Conservation (phyloP, 176 grass and related monocot species). For the Neostapfia colusana region DNA sequence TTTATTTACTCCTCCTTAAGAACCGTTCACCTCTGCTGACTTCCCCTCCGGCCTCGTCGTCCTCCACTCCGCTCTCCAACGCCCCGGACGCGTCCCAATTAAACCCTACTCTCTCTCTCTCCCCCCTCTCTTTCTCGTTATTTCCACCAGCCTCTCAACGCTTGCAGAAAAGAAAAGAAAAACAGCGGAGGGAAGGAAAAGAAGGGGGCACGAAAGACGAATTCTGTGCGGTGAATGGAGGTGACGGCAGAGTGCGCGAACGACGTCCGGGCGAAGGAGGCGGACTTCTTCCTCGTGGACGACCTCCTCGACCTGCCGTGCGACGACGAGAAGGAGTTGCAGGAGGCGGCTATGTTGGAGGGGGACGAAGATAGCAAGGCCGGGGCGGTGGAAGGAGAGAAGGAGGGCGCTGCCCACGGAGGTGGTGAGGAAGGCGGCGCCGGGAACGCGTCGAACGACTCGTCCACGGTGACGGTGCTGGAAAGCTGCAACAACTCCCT, state of each 20-base stretch:
- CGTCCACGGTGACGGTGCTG: slow-evolving; percentile 72
- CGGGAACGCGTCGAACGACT: slow-evolving; percentile 56
- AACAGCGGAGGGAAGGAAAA: background rate
- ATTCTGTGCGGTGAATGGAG: slow-evolving; percentile 35
- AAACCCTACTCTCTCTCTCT: slow-evolving; percentile 59
- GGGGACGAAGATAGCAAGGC: slow-evolving; percentile 6
- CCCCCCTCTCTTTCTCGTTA: slow-evolving; percentile 28
- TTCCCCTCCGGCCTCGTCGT: slow-evolving; percentile 27
- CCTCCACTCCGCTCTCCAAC: slow-evolving; percentile 47
- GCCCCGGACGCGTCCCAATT: slow-evolving; percentile 36
- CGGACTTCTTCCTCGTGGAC: slow-evolving; percentile 74
- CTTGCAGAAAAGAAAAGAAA: slow-evolving; percentile 21
- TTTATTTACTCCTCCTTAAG: slow-evolving; percentile 82
- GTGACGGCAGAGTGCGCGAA: slow-evolving; percentile 36
- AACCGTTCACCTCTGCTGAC: slow-evolving; percentile 53
- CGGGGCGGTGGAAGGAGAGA: slow-evolving; percentile 1
- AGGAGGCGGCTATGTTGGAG: slow-evolving; percentile 13
- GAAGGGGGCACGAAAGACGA: slow-evolving; percentile 11
- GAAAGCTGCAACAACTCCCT: slow-evolving; percentile 91
- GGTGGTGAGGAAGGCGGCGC: slow-evolving; percentile 30
- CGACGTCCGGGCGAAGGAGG: slow-evolving; percentile 50
- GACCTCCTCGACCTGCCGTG: slow-evolving; percentile 80
- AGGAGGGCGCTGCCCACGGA: background rate
- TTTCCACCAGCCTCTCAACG: slow-evolving; percentile 33
- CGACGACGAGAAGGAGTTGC: slow-evolving; percentile 59